Base-by-base conservation (phyloP, 257 asterid species). In the Prunella vulgaris region DNA sequence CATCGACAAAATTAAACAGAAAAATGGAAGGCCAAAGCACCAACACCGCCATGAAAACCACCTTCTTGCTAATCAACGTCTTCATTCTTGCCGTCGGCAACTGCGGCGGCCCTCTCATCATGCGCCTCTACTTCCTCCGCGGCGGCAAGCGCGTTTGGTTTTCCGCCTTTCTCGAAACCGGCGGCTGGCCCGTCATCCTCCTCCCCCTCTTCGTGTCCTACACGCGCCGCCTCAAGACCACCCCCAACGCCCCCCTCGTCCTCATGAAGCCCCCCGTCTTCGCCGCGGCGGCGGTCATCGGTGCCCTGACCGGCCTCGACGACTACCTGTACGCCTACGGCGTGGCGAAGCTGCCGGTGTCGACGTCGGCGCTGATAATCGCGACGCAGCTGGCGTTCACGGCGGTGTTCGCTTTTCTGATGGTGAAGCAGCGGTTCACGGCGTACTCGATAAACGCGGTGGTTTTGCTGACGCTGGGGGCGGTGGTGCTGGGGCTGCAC, bases 301-400 rank as follows among this genome's bases (percentile, higher is more conserved):
- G 88, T 4, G 3, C 57, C 5, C 63, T 80, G 0, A 78, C 79
- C 20, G 88, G 85, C 51, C 54, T 78, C 17, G 84, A 78, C 74
- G 72, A 78, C 79, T 83, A 80, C 80, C 21, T 81, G 1, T 78
- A 78, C 79, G 85, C 84, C 0, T 68, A 66, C 69, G 88, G 84
- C 12, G 74, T 78, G 7, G 69, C 84, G 0, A 65, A 59, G 71
- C 88, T 83, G 7, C 88, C 88, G 7, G 78, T 81, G 3, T 83
- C 88, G 48, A 83, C 88, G 13, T 63, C 81, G 2, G 33, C 85
- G 12, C 77, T 83, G 14, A 42, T 83, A 24, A 18, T 73, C 40
- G 80, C 88, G 8, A 52, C 85, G 21, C 88, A 83, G 66, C 66
- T 83, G 74, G 88, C 73, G 2, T 83, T 83, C 77, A 80, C 83